Base-by-base conservation (phyloP, 2,329 filamentous ascomycete genomes). In the Lecanicillium sp. region DNA sequence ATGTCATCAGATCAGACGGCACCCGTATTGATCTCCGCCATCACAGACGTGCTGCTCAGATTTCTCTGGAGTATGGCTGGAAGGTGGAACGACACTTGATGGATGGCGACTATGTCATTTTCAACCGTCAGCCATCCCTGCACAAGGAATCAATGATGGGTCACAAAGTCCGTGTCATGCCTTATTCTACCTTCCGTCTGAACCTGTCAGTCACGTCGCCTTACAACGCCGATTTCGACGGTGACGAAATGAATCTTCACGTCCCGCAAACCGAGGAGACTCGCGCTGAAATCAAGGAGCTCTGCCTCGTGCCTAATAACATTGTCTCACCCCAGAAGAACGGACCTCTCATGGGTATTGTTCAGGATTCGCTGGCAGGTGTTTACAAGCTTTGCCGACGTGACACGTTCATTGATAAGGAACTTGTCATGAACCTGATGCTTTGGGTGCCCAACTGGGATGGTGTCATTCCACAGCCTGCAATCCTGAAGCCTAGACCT, bases 81-180 rank as follows among this genome's bases (percentile, higher is more conserved):
- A 96, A 95, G 59, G 94, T 99, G 27, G 92, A 99, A 65, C 83
- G 92, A 45, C 92, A 99, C 63, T 78, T 99, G 47, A 81, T 94
- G 53, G 87, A 95, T 54, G 90, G 90, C 42, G 92, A 99, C 62
- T 94, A 87, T 49, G 96, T 99, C 64, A 89, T 98, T 56, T 99
- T 99, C 78, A 99, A 98, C 62, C 92, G 92, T 73, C 92, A 99
- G 59, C 92, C 92, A 1, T 99, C 92, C 27, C 72, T 99, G 54
- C 92, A 99, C 73, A 99, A 99, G 64, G 92, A 98, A 59, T 98
- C 92, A 44, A 99, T 98, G 92, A 98, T 98, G 94, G 92, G 87
- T 62, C 92, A 99, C 64, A 81, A 87, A 52, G 92, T 98, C 46
- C 83, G 83, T 44, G 92, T 99, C 44, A 96, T 98, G 89, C 92